These are phyloP conservation scores for Calonectria multiphialidica DNA, from an alignment of 2,329 filamentous ascomycete species.

Conservation along the genomic window DNA sequence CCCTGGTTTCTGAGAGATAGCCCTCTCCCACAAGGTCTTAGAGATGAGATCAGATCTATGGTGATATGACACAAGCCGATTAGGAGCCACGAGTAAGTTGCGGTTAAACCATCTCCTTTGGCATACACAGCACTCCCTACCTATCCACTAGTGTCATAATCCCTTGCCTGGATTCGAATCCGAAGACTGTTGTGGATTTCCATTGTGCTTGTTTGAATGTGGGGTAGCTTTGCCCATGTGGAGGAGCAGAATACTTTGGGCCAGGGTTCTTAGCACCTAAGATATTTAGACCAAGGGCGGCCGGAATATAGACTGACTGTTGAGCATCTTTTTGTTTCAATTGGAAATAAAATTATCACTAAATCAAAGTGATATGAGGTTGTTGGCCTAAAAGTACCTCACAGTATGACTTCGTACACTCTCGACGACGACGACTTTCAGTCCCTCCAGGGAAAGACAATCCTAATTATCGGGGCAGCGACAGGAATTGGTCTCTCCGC, in stretches of 20 bases:
- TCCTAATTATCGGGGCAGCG: neutral
- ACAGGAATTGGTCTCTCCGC: neutral
- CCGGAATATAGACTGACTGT: neutral
- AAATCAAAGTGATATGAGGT: no score
- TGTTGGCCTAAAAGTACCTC: neutral
- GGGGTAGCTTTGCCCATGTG: neutral
- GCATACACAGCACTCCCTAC: no score
- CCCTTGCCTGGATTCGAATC: no score
- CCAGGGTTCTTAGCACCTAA: neutral
- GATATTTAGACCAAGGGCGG: neutral
- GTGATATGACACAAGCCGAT: no score
- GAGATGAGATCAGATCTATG: neutral
- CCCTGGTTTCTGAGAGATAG: no score
- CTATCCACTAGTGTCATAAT: no score
- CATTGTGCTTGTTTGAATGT: neutral
- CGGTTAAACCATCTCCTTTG: no score
- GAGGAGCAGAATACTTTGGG: neutral
- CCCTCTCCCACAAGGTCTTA: no score
- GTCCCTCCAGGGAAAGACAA: neutral
- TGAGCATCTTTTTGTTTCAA: neutral
- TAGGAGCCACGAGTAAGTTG: no score
- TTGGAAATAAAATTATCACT: no score
- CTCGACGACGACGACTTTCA: neutral
- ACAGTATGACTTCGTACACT: neutral
- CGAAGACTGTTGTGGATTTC: no score